Percentiles rank a stretch among this genome's conserved stretches.
Conservation (phyloP, 1,284 basidiomycete genomes). For the Melanopsichium pennsylvanicum region DNA sequence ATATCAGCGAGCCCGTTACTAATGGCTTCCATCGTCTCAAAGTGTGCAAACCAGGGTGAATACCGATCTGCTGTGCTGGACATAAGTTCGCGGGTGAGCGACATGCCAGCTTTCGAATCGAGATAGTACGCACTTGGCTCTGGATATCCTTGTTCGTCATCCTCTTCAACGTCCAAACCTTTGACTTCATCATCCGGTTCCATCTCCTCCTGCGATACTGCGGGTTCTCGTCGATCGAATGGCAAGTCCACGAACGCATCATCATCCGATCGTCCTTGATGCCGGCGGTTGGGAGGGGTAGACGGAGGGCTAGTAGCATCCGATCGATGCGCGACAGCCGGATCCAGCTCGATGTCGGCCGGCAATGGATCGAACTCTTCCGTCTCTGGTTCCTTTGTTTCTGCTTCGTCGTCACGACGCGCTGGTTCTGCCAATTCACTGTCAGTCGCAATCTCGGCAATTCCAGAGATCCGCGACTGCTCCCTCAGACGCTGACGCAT, state of each 20-base stretch:
- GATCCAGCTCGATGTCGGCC: constrained; percentile 4
- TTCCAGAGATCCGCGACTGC: not conserved
- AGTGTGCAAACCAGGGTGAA: constrained; percentile 46
- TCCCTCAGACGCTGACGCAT: constrained; percentile 1
- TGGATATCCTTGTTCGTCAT: not conserved
- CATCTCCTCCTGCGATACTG: not conserved
- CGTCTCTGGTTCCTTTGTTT: not conserved
- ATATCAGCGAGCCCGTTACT: constrained; percentile 14
- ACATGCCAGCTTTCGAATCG: not conserved
- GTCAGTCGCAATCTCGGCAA: too few relatives aligned
- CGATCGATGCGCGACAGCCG: constrained; percentile 7
- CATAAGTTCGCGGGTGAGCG: constrained; percentile 10
- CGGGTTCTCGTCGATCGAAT: constrained; percentile 10
- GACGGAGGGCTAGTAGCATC: constrained; percentile 19
- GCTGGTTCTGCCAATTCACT: too few relatives aligned
- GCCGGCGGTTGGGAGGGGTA: constrained; percentile 21
- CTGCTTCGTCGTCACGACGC: constrained; percentile 7
- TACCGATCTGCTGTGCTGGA: not conserved
- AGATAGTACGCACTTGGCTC: constrained; percentile 26
- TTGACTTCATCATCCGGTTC: not conserved
- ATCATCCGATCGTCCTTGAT: constrained; percentile 22
- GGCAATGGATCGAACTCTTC: constrained; percentile 24
- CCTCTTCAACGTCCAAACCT: too few relatives aligned
- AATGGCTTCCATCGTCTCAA: constrained; percentile 43
- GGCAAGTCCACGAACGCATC: constrained; percentile 29